A percentile compares a stretch with the other conserved stretches of the same genome.
These are phyloP conservation scores for Colletotrichum falcatum DNA, from an alignment of 2,329 filamentous ascomycete genomes.

Conservation along the genomic window DNA sequence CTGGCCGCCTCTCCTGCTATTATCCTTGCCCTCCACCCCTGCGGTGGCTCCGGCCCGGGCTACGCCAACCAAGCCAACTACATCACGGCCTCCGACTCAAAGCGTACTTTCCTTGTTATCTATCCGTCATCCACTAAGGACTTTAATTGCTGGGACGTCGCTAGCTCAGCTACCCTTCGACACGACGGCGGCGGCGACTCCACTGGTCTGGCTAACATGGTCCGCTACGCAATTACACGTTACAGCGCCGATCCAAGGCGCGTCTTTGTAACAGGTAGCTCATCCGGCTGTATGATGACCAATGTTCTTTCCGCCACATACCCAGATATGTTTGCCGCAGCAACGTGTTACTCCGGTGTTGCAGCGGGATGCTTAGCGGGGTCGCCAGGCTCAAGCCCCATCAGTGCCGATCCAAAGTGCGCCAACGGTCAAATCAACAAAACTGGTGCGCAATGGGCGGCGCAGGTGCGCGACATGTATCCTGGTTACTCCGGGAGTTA, in stretches of 20 bases:
- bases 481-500: constrained; percentile 48
- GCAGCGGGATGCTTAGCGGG: constrained; percentile 49
- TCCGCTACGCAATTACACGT: constrained; percentile 57
- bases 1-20: constrained; percentile 27
- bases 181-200: constrained; percentile 62
- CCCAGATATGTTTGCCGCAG: constrained; percentile 51
- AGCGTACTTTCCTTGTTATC: constrained; percentile 59
- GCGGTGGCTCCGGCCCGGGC: constrained; percentile 37
- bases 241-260: constrained; percentile 58
- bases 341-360: constrained; percentile 50
- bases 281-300: constrained; percentile 52
- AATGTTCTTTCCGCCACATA: constrained; percentile 52
- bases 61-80: constrained; percentile 33
- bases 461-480: constrained; percentile 52
- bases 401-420: constrained; percentile 51
- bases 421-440: constrained; percentile 54
- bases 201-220: constrained; percentile 63
- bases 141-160: constrained; percentile 63
- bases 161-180: constrained; percentile 54
- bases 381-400: constrained; percentile 41
- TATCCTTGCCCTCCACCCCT: constrained; percentile 39
- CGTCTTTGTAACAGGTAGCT: constrained; percentile 59
- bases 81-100: constrained; percentile 52
- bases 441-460: constrained; percentile 58
- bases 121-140: constrained; percentile 46